Evolutionary conservation across 257 asterid genomes (phyloP).

Genomic region (Solanum gandarillasii): DNA sequence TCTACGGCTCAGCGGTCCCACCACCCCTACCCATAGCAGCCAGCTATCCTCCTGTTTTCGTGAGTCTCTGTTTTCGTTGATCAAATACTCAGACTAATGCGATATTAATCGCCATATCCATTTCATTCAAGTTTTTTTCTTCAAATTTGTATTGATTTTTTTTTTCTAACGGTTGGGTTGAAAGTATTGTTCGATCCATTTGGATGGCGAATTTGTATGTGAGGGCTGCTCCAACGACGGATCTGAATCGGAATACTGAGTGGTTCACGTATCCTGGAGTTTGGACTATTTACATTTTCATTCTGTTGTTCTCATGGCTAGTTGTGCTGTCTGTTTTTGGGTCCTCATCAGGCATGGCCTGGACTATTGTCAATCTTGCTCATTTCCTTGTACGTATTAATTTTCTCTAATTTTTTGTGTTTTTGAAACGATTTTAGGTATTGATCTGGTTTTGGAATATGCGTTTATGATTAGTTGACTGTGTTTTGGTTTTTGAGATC

Average conservation of each 20-base stretch:
- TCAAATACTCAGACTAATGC: neutral
- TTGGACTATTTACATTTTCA: conserved; percentile 81
- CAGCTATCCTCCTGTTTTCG: neutral
- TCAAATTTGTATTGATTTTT: neutral
- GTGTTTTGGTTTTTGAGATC: neutral
- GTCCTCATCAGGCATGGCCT: conserved; percentile 83
- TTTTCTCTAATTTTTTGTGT: neutral
- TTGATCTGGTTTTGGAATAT: neutral
- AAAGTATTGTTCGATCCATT: neutral
- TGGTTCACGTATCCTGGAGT: conserved; percentile 97
- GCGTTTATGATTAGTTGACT: neutral
- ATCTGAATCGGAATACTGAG: conserved; percentile 89
- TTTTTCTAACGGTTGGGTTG: no score
- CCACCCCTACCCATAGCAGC: neutral
- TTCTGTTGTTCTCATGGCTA: conserved; percentile 81
- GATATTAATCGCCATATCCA: neutral
- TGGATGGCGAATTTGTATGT: conserved; percentile 73
- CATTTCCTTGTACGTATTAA: conserved; percentile 29
- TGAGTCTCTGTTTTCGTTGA: neutral
- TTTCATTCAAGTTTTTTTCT: neutral
- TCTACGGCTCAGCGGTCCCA: neutral
- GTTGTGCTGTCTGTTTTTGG: conserved; percentile 57
- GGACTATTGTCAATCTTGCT: conserved; percentile 78
- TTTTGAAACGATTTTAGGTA: neutral
- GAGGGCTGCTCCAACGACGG: conserved; percentile 68